Evolutionary conservation across 176 grass and related monocot genomes (phyloP).

Genomic region (Oryza meridionalis): DNA sequence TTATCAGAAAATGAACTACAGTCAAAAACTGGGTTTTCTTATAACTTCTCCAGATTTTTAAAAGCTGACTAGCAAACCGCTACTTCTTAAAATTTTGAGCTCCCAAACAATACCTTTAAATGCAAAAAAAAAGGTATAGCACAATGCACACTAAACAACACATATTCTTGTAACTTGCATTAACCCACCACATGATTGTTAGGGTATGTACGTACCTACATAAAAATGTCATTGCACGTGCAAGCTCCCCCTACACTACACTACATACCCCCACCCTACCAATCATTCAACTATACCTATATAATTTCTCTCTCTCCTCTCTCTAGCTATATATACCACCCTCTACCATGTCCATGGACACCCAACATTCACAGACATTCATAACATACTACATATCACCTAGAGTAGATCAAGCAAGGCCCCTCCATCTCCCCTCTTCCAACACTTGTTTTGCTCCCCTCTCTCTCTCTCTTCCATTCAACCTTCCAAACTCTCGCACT

Average conservation of each 20-base stretch:
- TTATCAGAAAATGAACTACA: no score
- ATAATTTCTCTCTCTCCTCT: not conserved
- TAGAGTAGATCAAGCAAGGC: not conserved
- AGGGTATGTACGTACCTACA: conserved; percentile 40
- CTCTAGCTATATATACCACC: conserved; percentile 44
- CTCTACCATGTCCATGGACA: conserved; percentile 27
- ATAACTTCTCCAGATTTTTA: no score
- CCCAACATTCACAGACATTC: not conserved
- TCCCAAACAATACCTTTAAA: not conserved
- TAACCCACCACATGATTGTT: conserved; percentile 35
- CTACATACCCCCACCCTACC: conserved; percentile 19
- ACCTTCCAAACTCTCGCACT: conserved; percentile 23
- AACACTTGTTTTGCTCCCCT: conserved; percentile 43
- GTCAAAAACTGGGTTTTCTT: no score
- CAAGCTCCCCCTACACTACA: not conserved
- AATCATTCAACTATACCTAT: conserved; percentile 50
- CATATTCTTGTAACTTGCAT: not conserved
- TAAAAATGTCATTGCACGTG: conserved; percentile 43
- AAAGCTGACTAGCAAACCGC: no score
- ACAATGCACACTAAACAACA: no score
- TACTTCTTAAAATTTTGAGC: no score
- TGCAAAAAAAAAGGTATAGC: not conserved
- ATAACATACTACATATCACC: not conserved
- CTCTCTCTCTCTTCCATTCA: conserved; percentile 26
- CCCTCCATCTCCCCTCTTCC: conserved; percentile 40